phyloP scores from a whole-genome alignment of 306 rosid genomes.

The Quercus robur region DNA sequence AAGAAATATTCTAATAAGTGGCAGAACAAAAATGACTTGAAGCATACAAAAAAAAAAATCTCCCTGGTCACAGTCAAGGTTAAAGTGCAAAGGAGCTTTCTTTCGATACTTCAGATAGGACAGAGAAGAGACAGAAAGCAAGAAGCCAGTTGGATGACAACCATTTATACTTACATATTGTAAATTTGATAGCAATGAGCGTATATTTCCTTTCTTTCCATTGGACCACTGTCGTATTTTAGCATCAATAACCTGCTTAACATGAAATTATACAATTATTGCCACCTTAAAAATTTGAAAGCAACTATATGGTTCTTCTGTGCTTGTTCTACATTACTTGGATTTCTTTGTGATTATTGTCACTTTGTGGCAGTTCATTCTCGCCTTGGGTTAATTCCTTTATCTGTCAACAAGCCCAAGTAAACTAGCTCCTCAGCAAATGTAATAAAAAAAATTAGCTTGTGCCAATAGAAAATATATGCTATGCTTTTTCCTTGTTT shows the following conservation, averaged over 20 bases:
- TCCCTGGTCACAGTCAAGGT: constrained; percentile 17
- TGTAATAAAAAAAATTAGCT: neutral
- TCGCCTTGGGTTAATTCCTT: constrained; percentile 57
- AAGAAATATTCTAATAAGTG: neutral
- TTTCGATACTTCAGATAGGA: neutral
- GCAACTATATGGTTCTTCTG: neutral
- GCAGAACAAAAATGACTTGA: constrained; percentile 5
- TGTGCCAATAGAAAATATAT: neutral
- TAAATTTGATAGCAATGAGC: constrained; percentile 83
- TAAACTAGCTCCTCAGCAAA: constrained; percentile 28
- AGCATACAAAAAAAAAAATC: constrained; percentile 5
- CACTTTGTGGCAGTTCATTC: constrained; percentile 31
- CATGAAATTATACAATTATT: constrained; percentile 14
- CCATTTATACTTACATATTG: constrained; percentile 59
- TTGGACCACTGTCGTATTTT: constrained; percentile 82
- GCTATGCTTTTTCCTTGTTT: neutral
- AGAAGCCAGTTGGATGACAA: neutral
- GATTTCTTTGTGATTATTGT: constrained; percentile 40
- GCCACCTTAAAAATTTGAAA: constrained; percentile 5
- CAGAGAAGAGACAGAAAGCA: constrained; percentile 7
- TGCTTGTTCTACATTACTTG: constrained; percentile 43
- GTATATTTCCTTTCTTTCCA: constrained; percentile 92
- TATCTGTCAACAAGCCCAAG: constrained; percentile 42
- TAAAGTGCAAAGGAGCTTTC: constrained; percentile 4
- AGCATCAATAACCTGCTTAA: constrained; percentile 58